Evolutionary conservation across 495 filamentous ascomycete species (phyloP), one percentile per base, ranked within the genome.

Genomic region (Neurospora sp.): DNA sequence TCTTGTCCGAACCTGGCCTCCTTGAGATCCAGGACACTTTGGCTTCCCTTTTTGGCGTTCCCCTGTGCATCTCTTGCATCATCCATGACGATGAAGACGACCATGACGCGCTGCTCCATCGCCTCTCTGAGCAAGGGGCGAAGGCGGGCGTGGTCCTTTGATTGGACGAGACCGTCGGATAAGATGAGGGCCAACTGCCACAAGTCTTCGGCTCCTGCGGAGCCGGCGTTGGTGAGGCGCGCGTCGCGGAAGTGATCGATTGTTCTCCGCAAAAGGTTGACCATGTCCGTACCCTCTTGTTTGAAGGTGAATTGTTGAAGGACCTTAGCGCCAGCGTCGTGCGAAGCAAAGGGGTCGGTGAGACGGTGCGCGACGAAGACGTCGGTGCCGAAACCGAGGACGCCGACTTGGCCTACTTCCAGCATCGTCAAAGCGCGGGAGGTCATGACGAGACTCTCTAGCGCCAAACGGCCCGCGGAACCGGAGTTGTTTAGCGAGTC

Each of bases 61-160:
- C 54, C 54, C 0, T 66, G 54, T 0, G 54, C 71, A 1, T 70
- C 76, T 0, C 86, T 86, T 8, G 91, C 86, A 41, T 94, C 90
- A 84, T 99, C 96, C 75, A 99, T 91, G 74, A 99, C 91, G 69
- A 99, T 91, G 76, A 98, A 99, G 0, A 99, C 94, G 71, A 98
- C 90, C 96, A 99, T 98, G 77, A 99, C 94, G 11, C 93, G 85
- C 81, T 97, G 93, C 81, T 97, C 95, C 76, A 92, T 89, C 4
- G 96, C 94, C 77, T 94, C 91, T 8, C 96, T 84, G 5, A 98
- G 89, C 31, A 98, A 86, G 23, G 93, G 87, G 12, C 90, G 85
- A 72, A 99, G 91, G 1, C 87, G 85, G n/a, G 92, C 93, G 79
- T 97, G 95, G 54, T 93, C 91, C 18, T 82, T 78, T 42, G 83